Conservation (phyloP, 139 green algal genomes). For the Tetraselmis chui region DNA sequence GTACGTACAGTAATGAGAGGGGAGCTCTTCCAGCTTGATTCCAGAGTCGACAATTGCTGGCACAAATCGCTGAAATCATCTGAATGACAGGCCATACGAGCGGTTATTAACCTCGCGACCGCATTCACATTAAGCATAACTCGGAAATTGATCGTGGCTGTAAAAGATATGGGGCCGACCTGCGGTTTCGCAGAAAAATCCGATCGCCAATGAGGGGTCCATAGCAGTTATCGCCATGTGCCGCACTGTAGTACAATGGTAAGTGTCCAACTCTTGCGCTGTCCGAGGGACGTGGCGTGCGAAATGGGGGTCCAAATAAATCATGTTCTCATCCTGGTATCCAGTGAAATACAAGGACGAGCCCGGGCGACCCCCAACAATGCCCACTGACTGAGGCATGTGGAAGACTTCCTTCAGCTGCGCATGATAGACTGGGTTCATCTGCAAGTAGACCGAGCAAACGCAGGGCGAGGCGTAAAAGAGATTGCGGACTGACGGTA, state of each 20-base stretch:
- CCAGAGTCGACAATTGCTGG: slow-evolving; percentile 32
- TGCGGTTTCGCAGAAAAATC: slow-evolving; percentile 61
- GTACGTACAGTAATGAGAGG: slow-evolving; percentile 44
- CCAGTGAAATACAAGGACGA: slow-evolving; percentile 84
- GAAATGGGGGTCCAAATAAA: slow-evolving; percentile 81
- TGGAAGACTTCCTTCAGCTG: slow-evolving; percentile 68
- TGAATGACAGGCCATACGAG: no score
- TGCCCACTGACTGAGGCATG: slow-evolving; percentile 75
- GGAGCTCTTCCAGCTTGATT: slow-evolving; percentile 24
- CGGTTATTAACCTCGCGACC: no score
- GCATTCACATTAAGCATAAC: no score
- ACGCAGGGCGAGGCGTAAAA: no score
- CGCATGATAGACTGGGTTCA: slow-evolving; percentile 66
- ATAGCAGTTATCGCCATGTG: slow-evolving; percentile 56
- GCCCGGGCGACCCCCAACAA: slow-evolving; percentile 76
- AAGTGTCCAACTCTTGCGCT: slow-evolving; percentile 19
- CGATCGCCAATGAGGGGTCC: slow-evolving; percentile 80
- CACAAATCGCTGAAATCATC: slow-evolving; percentile 47
- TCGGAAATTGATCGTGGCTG: no score
- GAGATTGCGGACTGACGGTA: background rate
- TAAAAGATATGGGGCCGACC: no score
- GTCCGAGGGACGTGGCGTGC: slow-evolving; percentile 27
- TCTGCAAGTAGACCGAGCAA: slow-evolving; percentile 46
- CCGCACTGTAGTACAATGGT: slow-evolving; percentile 28
- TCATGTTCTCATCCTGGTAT: slow-evolving; percentile 46